Conservation (phyloP, 78 protist genomes). For the Dictyostelium firmibasis region DNA sequence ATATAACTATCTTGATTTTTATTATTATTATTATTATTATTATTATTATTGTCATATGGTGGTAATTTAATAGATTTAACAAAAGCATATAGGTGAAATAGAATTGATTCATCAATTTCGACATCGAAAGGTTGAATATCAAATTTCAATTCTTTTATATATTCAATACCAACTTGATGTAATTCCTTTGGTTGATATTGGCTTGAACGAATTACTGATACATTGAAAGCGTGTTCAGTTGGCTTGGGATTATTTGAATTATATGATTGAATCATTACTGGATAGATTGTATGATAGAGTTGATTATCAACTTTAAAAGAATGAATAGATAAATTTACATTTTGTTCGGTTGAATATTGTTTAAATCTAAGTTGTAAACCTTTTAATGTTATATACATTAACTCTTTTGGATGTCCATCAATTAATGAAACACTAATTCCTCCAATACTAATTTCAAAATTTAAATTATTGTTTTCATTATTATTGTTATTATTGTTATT, state of each 20-base stretch:
- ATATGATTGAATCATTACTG: conserved; percentile 29
- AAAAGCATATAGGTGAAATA: conserved; percentile 9
- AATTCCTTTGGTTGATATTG: conserved; percentile 22
- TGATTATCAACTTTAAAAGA: conserved; percentile 59
- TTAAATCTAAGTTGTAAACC: conserved; percentile 25
- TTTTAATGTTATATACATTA: conserved; percentile 1
- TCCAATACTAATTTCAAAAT: background rate
- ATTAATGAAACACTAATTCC: conserved; percentile 43
- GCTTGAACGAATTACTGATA: conserved; percentile 32
- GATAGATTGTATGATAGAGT: conserved; percentile 34
- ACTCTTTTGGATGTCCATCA: conserved; percentile 41
- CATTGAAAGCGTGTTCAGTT: background rate
- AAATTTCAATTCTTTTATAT: conserved; percentile 43
- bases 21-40: background rate
- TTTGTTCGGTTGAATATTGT: conserved; percentile 15
- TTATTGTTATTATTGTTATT: background rate
- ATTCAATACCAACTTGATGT: conserved; percentile 43
- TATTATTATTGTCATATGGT: background rate
- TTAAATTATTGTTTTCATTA: background rate
- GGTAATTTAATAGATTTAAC: conserved; percentile 4
- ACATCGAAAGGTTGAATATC: conserved; percentile 36
- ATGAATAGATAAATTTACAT: conserved; percentile 38
- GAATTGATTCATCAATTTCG: conserved; percentile 43
- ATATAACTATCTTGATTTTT: too few relatives aligned
- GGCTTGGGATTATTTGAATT: background rate